These are phyloP conservation scores for Aureobasidium sp. DNA, from an alignment of 2,329 filamentous ascomycete species.

Conservation along the genomic window DNA sequence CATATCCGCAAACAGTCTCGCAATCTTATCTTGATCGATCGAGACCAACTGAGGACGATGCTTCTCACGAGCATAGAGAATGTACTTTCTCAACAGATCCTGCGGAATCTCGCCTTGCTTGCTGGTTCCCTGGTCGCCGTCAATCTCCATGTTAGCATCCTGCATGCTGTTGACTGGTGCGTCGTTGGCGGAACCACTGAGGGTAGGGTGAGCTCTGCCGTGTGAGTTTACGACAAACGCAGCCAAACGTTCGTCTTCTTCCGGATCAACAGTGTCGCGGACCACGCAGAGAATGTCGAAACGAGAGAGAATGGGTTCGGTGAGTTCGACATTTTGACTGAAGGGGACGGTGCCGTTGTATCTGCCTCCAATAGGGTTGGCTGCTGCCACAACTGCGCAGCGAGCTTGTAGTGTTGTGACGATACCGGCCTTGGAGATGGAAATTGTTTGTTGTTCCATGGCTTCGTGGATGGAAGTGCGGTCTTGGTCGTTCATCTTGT, in stretches of 20 bases:
- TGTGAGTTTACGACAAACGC: slow-evolving; percentile 94
- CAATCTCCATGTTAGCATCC: slow-evolving; percentile 53
- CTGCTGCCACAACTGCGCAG: slow-evolving; percentile 92
- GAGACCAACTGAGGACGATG: slow-evolving; percentile 91
- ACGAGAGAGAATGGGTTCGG: slow-evolving; percentile 93
- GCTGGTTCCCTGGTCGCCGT: slow-evolving; percentile 45
- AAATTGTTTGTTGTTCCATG: slow-evolving; percentile 99
- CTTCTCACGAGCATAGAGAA: slow-evolving; percentile 85
- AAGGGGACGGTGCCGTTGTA: slow-evolving; percentile 97
- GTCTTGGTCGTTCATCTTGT: slow-evolving; percentile 99
- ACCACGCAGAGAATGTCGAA: slow-evolving; percentile 97
- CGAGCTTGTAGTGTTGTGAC: slow-evolving; percentile 94
- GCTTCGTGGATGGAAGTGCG: slow-evolving; percentile 97
- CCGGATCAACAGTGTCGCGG: slow-evolving; percentile 86
- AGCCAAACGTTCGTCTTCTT: slow-evolving; percentile 85
- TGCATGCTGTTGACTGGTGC: slow-evolving; percentile 37
- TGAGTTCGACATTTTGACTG: slow-evolving; percentile 91
- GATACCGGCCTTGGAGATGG: slow-evolving; percentile 96
- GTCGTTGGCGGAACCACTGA: slow-evolving; percentile 35
- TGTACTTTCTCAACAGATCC: slow-evolving; percentile 89
- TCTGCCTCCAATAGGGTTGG: slow-evolving; percentile 90
- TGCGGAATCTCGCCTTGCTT: slow-evolving; percentile 67
- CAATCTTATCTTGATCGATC: slow-evolving; percentile 96
- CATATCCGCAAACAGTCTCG: slow-evolving; percentile 93
- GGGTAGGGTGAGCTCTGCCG: slow-evolving; percentile 71